Evolutionary conservation across 306 rosid species (phyloP).

Genomic region (Inga oerstediana): DNA sequence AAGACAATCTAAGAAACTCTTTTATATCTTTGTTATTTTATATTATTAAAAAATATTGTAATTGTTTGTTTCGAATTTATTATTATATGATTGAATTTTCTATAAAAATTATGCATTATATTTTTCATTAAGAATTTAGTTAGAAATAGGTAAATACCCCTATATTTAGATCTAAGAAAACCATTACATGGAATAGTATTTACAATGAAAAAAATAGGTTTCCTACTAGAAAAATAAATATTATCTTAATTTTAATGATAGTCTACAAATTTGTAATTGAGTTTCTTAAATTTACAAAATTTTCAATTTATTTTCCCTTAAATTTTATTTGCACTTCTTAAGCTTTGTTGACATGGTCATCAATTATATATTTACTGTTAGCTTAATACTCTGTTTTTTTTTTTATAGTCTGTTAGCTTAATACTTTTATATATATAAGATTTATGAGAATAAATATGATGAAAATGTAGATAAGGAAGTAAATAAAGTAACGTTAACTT

Average conservation of each 20-base stretch:
- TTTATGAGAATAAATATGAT: neutral
- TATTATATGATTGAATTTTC: neutral
- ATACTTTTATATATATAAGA: no score
- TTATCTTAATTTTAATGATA: neutral
- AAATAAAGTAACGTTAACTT: no score
- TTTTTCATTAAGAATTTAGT: neutral
- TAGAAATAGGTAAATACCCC: no score
- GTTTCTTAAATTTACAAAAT: no score
- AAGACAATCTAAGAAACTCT: neutral
- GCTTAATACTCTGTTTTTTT: no score
- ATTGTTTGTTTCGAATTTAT: neutral
- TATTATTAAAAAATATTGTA: neutral
- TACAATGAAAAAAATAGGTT: neutral
- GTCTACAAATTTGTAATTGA: no score
- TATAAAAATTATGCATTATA: neutral
- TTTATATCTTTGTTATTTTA: neutral
- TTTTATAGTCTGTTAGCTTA: no score
- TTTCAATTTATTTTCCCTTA: neutral
- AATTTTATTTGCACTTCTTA: no score
- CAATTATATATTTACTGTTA: no score
- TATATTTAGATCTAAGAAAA: neutral
- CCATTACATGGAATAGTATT: neutral
- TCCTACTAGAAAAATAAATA: neutral
- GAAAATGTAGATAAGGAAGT: neutral
- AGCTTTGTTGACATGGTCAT: neutral